These are phyloP conservation scores for Pseudonectria foliicola DNA, from an alignment of 2,329 filamentous ascomycete genomes.

Conservation along the genomic window DNA sequence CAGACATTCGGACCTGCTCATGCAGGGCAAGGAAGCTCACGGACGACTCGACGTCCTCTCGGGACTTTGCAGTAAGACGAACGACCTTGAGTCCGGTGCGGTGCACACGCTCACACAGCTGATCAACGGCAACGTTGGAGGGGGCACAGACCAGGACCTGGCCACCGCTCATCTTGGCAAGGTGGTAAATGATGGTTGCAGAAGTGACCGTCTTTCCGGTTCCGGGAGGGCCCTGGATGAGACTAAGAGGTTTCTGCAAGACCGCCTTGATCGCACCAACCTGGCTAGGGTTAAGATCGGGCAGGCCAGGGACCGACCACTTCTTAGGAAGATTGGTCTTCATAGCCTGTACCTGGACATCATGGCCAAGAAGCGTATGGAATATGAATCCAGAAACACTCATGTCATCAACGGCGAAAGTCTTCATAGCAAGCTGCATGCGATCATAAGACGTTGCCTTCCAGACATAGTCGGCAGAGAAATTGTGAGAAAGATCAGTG, in stretches of 20 bases:
- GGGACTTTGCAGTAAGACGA: constrained; percentile 95
- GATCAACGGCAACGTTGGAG: constrained; percentile 96
- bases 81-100: constrained; percentile 93
- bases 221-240: constrained; percentile 94
- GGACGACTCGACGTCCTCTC: constrained; percentile 97
- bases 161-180: constrained; percentile 89
- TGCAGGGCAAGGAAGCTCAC: constrained; percentile 93
- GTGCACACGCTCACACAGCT: constrained; percentile 95
- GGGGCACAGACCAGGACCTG: constrained; percentile 95
- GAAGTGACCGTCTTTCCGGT: constrained; percentile 99
- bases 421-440: constrained; percentile 99
- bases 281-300: constrained; percentile 91
- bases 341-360: constrained; percentile 89
- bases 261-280: constrained; percentile 95
- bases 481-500: constrained; percentile 94
- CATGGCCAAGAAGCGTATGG: constrained; percentile 90
- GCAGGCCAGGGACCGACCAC: constrained; percentile 88
- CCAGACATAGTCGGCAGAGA: constrained; percentile 98
- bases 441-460: constrained; percentile 98
- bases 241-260: constrained; percentile 82
- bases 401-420: constrained; percentile 95
- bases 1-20: constrained; percentile 95
- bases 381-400: constrained; percentile 98
- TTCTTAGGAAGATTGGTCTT: constrained; percentile 95
- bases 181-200: constrained; percentile 95